A percentile compares a stretch with the other conserved stretches of the same genome.
Evolutionary conservation across 192 early-diverging fungal species (phyloP).

Genomic region (Podila clonocystis): DNA sequence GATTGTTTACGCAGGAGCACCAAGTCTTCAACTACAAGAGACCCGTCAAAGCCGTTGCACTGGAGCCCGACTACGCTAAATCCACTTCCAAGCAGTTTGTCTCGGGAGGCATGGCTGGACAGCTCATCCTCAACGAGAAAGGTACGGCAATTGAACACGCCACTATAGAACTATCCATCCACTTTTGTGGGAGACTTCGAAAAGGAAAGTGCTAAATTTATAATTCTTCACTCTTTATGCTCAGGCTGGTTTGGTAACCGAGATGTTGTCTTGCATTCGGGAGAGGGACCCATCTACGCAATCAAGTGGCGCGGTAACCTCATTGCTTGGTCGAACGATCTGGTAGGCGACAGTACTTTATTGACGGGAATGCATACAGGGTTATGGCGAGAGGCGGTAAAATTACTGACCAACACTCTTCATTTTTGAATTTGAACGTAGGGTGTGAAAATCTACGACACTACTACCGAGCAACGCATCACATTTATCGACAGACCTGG

Average conservation of each 20-base stretch:
- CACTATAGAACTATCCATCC: neutral
- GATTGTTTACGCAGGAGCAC: constrained; percentile 79
- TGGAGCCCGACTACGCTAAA: constrained; percentile 89
- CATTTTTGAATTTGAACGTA: neutral
- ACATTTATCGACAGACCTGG: constrained; percentile 85
- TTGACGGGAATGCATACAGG: constrained; percentile 12
- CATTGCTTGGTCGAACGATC: constrained; percentile 97
- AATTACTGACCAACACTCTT: neutral
- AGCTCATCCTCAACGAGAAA: constrained; percentile 88
- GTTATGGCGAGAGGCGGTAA: neutral
- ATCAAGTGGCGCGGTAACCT: constrained; percentile 86
- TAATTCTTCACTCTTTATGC: too few relatives aligned
- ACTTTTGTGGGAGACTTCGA: too few relatives aligned
- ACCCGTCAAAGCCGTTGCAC: constrained; percentile 88
- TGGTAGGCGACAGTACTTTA: constrained; percentile 15
- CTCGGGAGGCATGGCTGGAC: constrained; percentile 91
- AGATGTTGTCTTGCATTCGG: constrained; percentile 84
- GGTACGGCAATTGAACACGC: constrained; percentile 45
- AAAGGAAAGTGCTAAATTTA: too few relatives aligned
- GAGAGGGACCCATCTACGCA: constrained; percentile 89
- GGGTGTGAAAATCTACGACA: constrained; percentile 89
- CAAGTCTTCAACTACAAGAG: constrained; percentile 82
- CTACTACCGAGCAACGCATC: constrained; percentile 72
- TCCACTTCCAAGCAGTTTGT: constrained; percentile 83
- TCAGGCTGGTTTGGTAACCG: constrained; percentile 88